These are phyloP conservation scores for Geotrichum bryndzae DNA, from an alignment of 1,139 yeast species.

Conservation along the genomic window DNA sequence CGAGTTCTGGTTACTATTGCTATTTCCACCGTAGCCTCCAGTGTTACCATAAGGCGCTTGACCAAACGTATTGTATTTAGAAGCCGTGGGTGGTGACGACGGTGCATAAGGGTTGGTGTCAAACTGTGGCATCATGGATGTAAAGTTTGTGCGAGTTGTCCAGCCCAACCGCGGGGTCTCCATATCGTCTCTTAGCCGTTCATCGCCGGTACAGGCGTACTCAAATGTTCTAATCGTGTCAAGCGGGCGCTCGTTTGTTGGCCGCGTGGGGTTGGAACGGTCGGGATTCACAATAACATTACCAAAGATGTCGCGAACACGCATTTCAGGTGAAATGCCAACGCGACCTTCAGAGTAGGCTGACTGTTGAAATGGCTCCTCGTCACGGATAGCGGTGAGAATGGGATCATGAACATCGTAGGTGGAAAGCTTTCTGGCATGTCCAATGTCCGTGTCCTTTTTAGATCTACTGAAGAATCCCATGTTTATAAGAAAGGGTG, in stretches of 20 bases:
- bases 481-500: slow-evolving; percentile 2
- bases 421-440: slow-evolving; percentile 17
- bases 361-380: slow-evolving; percentile 77
- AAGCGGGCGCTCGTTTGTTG: slow-evolving; percentile 89
- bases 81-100: not conserved
- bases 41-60: not conserved
- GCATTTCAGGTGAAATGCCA: slow-evolving; percentile 39
- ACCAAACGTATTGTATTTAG: not conserved
- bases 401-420: slow-evolving; percentile 74
- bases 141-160: slow-evolving; percentile 59
- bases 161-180: slow-evolving; percentile 77
- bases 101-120: slow-evolving; percentile 38
- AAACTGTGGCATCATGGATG: slow-evolving; percentile 33
- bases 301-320: slow-evolving; percentile 77
- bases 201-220: slow-evolving; percentile 86
- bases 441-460: slow-evolving; percentile 19
- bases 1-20: not conserved
- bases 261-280: slow-evolving; percentile 83
- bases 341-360: slow-evolving; percentile 36
- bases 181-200: slow-evolving; percentile 65
- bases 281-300: slow-evolving; percentile 68
- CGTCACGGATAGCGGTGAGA: slow-evolving; percentile 84
- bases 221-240: slow-evolving; percentile 92
- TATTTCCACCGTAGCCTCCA: not conserved
- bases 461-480: slow-evolving; percentile 2